phyloP scores from a whole-genome alignment of 2,329 filamentous ascomycete genomes.

The Fusarium tupiense region DNA sequence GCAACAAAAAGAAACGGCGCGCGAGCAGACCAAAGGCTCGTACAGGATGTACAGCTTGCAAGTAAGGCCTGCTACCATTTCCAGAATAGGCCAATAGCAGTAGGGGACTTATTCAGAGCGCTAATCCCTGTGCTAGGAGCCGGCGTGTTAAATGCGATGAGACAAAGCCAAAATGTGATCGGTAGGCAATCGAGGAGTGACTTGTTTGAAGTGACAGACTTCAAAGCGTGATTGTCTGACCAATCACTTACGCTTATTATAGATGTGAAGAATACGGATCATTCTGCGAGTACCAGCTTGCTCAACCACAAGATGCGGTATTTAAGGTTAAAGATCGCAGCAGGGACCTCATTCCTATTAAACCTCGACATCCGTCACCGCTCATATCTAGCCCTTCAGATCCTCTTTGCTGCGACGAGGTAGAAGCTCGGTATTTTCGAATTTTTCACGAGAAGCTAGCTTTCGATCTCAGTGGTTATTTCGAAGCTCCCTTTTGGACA shows the following conservation, averaged over 20 bases:
- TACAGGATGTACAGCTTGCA: background rate
- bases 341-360: background rate
- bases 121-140: background rate
- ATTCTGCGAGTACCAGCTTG: background rate
- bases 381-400: background rate
- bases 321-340: rapidly evolving
- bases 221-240: too few species aligned
- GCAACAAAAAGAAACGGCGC: background rate
- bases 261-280: background rate
- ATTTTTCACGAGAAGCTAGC: background rate
- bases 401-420: background rate
- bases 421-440: background rate
- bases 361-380: background rate
- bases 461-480: background rate
- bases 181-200: background rate
- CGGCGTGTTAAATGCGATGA: background rate
- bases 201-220: background rate
- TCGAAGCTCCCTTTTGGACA: background rate
- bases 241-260: background rate
- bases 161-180: background rate
- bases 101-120: too few species aligned
- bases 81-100: rapidly evolving
- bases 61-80: background rate
- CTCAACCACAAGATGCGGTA: background rate
- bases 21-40: background rate